These are phyloP conservation scores for Cyberlindnera mycetangii DNA, from an alignment of 805 yeast species.

Conservation along the genomic window DNA sequence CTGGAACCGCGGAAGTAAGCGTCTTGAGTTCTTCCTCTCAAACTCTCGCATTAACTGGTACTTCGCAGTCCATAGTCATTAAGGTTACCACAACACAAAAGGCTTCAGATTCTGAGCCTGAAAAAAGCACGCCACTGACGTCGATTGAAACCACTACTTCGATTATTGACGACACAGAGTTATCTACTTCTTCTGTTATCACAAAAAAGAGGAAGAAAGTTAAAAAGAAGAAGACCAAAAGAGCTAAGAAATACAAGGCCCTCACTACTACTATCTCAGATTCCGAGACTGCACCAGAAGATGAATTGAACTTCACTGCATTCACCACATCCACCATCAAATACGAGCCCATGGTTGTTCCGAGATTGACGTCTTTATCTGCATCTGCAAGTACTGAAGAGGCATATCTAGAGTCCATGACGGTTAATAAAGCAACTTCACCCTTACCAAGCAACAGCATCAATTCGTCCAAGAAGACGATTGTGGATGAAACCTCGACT, in stretches of 20 bases:
- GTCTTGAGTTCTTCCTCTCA: background rate
- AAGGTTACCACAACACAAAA: background rate
- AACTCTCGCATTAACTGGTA: background rate
- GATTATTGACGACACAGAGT: background rate
- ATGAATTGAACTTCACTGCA: background rate
- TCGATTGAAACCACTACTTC: too few relatives aligned
- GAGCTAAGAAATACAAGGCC: slow-evolving; percentile 1
- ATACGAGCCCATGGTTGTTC: slow-evolving; percentile 1
- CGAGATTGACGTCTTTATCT: background rate
- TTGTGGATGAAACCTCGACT: background rate
- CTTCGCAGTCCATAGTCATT: background rate
- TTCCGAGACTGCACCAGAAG: background rate
- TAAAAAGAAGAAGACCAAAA: slow-evolving; percentile 3
- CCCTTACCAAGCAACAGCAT: background rate
- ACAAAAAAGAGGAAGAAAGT: slow-evolving; percentile 11
- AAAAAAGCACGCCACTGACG: background rate
- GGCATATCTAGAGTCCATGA: background rate
- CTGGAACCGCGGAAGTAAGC: too few relatives aligned
- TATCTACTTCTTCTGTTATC: background rate
- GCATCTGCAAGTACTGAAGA: background rate
- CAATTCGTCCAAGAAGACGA: background rate
- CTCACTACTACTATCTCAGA: background rate
- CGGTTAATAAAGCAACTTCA: background rate
- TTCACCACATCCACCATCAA: background rate
- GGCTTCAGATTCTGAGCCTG: background rate